These are phyloP conservation scores for Oxyria digyna DNA, from an alignment of 148 eudicot genomes.

Conservation along the genomic window DNA sequence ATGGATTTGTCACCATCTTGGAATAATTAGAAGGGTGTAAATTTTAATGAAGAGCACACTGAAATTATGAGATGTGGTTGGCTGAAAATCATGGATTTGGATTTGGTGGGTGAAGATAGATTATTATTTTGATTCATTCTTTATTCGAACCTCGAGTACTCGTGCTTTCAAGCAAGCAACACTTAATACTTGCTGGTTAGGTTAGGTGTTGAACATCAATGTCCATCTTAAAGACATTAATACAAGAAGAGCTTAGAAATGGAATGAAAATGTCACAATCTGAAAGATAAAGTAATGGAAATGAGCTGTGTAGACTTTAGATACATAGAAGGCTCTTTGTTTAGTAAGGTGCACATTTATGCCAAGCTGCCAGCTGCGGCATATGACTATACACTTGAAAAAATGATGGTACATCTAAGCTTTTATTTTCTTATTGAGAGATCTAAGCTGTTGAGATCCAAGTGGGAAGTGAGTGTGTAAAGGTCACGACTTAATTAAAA, in stretches of 20 bases:
- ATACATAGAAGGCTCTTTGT: too few species aligned
- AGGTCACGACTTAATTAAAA: background rate
- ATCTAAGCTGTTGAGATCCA: background rate
- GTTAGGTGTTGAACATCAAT: background rate
- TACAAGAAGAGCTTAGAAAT: background rate
- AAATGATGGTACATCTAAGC: background rate
- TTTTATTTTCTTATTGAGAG: background rate
- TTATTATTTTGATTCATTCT: background rate
- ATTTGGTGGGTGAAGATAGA: background rate
- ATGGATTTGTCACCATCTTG: background rate
- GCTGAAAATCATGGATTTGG: background rate
- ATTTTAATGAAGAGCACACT: background rate
- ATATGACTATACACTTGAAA: background rate
- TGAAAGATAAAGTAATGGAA: background rate
- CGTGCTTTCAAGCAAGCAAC: background rate
- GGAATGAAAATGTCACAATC: constrained; percentile 2
- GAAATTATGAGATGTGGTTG: background rate
- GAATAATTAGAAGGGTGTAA: background rate
- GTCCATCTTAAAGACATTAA: background rate
- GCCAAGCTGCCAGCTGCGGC: background rate
- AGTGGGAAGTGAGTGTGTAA: background rate
- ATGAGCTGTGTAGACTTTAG: background rate
- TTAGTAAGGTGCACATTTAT: background rate
- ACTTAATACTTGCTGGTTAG: background rate
- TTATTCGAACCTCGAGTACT: background rate